Base-by-base conservation (phyloP, 2,329 filamentous ascomycete genomes). In the Parastagonospora nodorum region DNA sequence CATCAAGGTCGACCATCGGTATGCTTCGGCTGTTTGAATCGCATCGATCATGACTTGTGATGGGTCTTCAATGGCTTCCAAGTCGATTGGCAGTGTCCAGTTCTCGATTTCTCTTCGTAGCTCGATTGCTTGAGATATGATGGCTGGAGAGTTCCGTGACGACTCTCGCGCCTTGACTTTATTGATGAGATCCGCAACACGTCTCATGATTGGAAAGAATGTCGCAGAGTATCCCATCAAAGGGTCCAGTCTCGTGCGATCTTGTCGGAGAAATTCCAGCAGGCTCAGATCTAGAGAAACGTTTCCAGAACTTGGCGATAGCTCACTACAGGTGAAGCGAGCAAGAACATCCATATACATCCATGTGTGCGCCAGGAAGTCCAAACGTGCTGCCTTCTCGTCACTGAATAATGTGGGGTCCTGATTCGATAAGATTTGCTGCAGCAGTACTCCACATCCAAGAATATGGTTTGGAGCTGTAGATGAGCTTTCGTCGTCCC, bases 271-370 rank as follows among this genome's bases (percentile, higher is more conserved):
- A 31, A 24, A 24, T 24, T 24, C 19, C 19, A 24, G 19, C 19
- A 24, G 3, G 19, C 5, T 24, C 19, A 24, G 5, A 24, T 24
- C 5, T 24, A 24, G 5, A 5, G 19, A 24, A 66, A 71, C 45
- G 28, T 53, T 53, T n/a, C 65, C 60, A 45, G 82, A 78, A 56
- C 82, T 78, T 38, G 77, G 76, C 2, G 82, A 81, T 19, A 82
- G 79, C 39, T 81, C 79, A 49, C 82, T 79, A 6, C 84, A 84
- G 0, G 85, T 88, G 37, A 89, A 74, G 11, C 86, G 80, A n/a
- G 86, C 83, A 52, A 89, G 85, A 19, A 88, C 86, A 66, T 88
- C 85, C 81, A 88, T 86, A 60, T 89, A 89, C 8, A 88, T 78
- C 83, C 84, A 89, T 4, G 83, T 85, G 63, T 88, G 88, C 69